These are phyloP conservation scores for Phaeosphaeria sp. DNA, from an alignment of 2,329 filamentous ascomycete species.

Conservation along the genomic window DNA sequence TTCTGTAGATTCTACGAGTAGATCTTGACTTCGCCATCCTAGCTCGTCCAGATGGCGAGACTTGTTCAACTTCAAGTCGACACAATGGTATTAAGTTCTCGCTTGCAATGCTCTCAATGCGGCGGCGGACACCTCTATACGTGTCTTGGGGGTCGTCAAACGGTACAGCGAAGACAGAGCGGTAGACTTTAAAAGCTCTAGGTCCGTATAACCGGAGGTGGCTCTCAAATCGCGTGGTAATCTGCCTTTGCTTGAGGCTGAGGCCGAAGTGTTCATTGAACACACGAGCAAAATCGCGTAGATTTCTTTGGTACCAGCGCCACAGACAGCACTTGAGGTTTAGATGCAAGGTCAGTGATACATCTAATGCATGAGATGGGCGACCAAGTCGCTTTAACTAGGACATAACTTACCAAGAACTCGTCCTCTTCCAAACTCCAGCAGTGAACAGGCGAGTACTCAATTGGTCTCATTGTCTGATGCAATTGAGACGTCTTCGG, in stretches of 20 bases:
- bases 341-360: background rate
- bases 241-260: background rate
- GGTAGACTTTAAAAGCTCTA: slow-evolving; percentile 6
- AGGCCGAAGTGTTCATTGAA: slow-evolving; percentile 17
- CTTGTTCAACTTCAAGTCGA: background rate
- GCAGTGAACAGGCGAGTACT: background rate
- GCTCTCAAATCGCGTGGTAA: slow-evolving; percentile 2
- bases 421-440: slow-evolving; percentile 15
- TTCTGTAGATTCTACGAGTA: slow-evolving; percentile 5
- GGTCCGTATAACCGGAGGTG: slow-evolving; percentile 12
- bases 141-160: slow-evolving; percentile 14
- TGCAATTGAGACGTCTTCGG: background rate
- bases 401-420: slow-evolving; percentile 3
- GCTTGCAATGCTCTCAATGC: slow-evolving; percentile 8
- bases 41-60: slow-evolving; percentile 3
- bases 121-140: slow-evolving; percentile 4
- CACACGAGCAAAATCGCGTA: background rate
- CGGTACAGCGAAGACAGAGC: slow-evolving; percentile 1
- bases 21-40: slow-evolving; percentile 1
- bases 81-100: background rate
- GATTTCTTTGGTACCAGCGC: slow-evolving; percentile 9
- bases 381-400: no score
- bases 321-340: slow-evolving; percentile 4
- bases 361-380: background rate
- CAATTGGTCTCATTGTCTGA: no score